A percentile compares a stretch with the other conserved stretches of the same genome.
Evolutionary conservation across 2,329 filamentous ascomycete species (phyloP).

Genomic region (Venturia pyrina): DNA sequence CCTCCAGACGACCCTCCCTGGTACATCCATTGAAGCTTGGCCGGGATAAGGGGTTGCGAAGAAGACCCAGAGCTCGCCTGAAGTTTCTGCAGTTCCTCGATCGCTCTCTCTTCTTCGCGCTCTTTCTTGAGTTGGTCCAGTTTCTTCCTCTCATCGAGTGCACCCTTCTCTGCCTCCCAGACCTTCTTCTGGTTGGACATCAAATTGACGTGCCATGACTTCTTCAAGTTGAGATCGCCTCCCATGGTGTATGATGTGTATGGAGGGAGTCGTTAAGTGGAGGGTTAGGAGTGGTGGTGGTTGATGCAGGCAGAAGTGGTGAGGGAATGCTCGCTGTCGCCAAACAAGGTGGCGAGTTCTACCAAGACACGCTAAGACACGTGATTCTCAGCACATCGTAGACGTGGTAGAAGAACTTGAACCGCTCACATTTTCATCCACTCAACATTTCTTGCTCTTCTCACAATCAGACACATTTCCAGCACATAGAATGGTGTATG

Average conservation of each 20-base stretch:
- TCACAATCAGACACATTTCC: too few species aligned
- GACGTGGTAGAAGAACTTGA: too few species aligned
- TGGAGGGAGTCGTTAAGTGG: neutral
- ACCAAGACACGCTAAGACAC: neutral
- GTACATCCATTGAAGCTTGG: slow-evolving; percentile 52
- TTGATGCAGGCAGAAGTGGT: neutral
- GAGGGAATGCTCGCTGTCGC: neutral
- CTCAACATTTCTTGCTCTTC: too few species aligned
- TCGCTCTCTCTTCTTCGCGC: slow-evolving; percentile 82
- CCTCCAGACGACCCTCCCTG: slow-evolving; percentile 66
- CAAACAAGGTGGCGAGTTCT: neutral
- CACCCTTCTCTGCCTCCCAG: slow-evolving; percentile 85
- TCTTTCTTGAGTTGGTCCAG: slow-evolving; percentile 88
- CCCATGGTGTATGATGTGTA: slow-evolving; percentile 53
- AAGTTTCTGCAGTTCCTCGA: slow-evolving; percentile 82
- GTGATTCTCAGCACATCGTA: neutral
- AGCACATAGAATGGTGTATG: too few species aligned
- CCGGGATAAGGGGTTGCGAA: neutral
- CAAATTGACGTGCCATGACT: slow-evolving; percentile 83
- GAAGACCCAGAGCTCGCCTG: slow-evolving; percentile 76
- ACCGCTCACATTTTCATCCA: too few species aligned
- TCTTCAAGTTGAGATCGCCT: slow-evolving; percentile 79
- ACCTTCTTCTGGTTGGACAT: slow-evolving; percentile 85
- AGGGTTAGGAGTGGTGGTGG: neutral
- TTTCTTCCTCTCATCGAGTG: slow-evolving; percentile 87